Evolutionary conservation across 1,284 basidiomycete genomes (phyloP).

Genomic region (Rhizoctonia solani): DNA sequence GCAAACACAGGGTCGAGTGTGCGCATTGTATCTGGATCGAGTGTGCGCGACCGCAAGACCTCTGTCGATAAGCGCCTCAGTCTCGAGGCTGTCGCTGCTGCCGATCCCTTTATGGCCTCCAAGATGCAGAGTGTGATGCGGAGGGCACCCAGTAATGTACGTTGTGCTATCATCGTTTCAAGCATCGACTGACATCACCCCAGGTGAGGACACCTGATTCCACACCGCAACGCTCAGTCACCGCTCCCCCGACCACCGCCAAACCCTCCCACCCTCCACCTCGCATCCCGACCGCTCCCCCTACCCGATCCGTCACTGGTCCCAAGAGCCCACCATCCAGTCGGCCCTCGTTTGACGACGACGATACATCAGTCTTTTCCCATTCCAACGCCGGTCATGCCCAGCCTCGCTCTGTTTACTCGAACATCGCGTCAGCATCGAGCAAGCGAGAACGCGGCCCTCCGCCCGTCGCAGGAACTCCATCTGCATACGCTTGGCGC

Average conservation of each 20-base stretch:
- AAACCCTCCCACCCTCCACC: background rate
- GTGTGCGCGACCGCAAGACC: background rate
- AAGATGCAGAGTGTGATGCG: conserved; percentile 32
- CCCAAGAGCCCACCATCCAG: conserved; percentile 4
- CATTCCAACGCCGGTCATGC: conserved; percentile 11
- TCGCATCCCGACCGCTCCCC: background rate
- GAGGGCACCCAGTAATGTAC: conserved; percentile 18
- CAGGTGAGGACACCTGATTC: background rate
- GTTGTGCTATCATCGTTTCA: background rate
- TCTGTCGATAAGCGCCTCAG: background rate
- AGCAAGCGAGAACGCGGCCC: conserved; percentile 31
- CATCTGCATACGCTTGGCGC: conserved; percentile 29
- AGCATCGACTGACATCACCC: background rate
- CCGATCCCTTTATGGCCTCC: conserved; percentile 30
- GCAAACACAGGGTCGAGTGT: background rate
- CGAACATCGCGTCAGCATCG: background rate
- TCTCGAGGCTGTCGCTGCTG: conserved; percentile 4
- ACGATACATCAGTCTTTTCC: conserved; percentile 14
- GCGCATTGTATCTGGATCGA: background rate
- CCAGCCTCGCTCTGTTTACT: background rate
- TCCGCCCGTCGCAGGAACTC: conserved; percentile 21
- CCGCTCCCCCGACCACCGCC: background rate
- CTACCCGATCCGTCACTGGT: conserved; percentile 16
- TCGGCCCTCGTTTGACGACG: conserved; percentile 5
- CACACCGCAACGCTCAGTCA: background rate